Evolutionary conservation across 1,139 yeast species (phyloP).

Genomic region (Pichia sp.): DNA sequence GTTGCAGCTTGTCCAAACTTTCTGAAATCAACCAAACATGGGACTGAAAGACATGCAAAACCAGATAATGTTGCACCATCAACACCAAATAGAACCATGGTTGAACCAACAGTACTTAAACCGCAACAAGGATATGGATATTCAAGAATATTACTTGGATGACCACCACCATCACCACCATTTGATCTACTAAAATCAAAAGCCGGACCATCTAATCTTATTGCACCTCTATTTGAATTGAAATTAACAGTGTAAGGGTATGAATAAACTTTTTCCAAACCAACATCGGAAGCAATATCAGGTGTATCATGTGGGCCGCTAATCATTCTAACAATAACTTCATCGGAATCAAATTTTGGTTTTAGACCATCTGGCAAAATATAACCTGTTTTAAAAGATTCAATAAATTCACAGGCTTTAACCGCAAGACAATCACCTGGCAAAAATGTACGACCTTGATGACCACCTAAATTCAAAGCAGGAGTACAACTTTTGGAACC

Average conservation of each 20-base stretch:
- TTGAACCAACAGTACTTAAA: conserved; percentile 32
- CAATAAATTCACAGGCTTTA: conserved; percentile 4
- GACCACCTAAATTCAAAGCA: conserved; percentile 33
- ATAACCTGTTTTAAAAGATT: conserved; percentile 20
- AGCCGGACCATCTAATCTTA: conserved; percentile 33
- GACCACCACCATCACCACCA: conserved; percentile 37
- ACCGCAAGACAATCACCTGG: conserved; percentile 33
- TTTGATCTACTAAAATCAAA: conserved; percentile 28
- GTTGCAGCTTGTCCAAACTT: conserved; percentile 34
- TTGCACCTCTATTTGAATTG: conserved; percentile 36
- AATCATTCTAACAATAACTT: conserved; percentile 29
- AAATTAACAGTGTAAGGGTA: conserved; percentile 30
- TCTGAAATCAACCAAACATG: conserved; percentile 33
- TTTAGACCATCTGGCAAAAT: conserved; percentile 24
- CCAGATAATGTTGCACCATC: conserved; percentile 37
- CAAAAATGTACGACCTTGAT: conserved; percentile 33
- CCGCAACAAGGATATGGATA: conserved; percentile 36
- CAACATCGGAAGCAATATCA: conserved; percentile 31
- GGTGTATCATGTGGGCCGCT: conserved; percentile 36
- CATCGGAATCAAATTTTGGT: conserved; percentile 20
- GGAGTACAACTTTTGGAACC: conserved; percentile 36
- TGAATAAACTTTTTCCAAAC: conserved; percentile 27
- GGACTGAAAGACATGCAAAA: conserved; percentile 32
- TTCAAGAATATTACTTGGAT: conserved; percentile 34
- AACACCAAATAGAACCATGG: conserved; percentile 32